Percentiles rank a stretch among this genome's conserved stretches.
phyloP scores from a whole-genome alignment of 176 grass and related monocot species.

The Panicum miliaceum region DNA sequence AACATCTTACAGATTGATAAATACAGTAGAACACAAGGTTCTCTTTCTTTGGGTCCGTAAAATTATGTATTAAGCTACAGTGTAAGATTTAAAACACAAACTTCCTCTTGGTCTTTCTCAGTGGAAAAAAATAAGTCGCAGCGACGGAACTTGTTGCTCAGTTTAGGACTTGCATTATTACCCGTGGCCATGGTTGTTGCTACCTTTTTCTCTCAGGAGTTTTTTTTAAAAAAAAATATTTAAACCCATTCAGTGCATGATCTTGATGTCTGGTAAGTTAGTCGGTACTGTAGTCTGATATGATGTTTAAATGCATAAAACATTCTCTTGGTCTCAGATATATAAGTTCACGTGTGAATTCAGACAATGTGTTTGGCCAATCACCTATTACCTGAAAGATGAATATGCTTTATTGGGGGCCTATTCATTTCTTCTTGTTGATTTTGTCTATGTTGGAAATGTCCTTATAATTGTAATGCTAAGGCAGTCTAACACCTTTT shows the following conservation, averaged over 20 bases:
- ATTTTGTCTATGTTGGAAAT: slow-evolving; percentile 8
- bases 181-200: not conserved
- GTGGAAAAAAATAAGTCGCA: not conserved
- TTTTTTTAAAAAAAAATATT: not conserved
- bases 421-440: not conserved
- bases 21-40: not conserved
- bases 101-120: not conserved
- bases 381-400: not conserved
- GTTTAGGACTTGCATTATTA: not conserved
- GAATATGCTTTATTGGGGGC: slow-evolving; percentile 17
- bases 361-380: not conserved
- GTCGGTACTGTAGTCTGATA: not conserved
- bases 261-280: not conserved
- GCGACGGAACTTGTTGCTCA: not conserved
- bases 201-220: not conserved
- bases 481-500: not conserved
- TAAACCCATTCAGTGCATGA: not conserved
- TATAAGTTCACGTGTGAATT: not conserved
- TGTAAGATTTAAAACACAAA: not conserved
- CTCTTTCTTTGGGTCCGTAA: not conserved
- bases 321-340: not conserved
- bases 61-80: not conserved
- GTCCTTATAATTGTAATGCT: not conserved
- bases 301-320: not conserved
- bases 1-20: not conserved